A percentile compares a stretch with the other conserved stretches of the same genome.
Evolutionary conservation across 441 rosid species (phyloP).

Genomic region (Populus tomentosa): DNA sequence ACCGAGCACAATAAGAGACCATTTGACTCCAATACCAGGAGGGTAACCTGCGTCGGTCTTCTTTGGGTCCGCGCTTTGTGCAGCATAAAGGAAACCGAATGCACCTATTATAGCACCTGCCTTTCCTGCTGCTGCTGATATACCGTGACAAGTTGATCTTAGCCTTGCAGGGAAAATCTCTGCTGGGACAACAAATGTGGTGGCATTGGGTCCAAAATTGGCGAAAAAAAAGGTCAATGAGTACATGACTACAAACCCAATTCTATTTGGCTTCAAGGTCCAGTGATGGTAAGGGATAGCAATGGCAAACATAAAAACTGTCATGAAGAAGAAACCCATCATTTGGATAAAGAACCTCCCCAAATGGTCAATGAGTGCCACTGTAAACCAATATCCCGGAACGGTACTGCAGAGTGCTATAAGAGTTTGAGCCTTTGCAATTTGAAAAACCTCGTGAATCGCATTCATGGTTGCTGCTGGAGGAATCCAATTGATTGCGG

Average conservation of each 20-base stretch:
- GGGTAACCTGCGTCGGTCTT: slow-evolving; percentile 72
- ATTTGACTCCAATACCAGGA: slow-evolving; percentile 72
- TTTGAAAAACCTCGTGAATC: slow-evolving; percentile 54
- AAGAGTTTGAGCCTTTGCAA: slow-evolving; percentile 66
- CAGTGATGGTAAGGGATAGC: slow-evolving; percentile 76
- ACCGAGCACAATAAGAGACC: slow-evolving; percentile 58
- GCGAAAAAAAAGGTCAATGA: too few relatives aligned
- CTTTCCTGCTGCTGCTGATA: slow-evolving; percentile 77
- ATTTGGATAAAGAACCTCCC: slow-evolving; percentile 71
- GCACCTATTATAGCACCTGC: slow-evolving; percentile 85
- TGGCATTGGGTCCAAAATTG: too few relatives aligned
- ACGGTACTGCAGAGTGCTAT: slow-evolving; percentile 80
- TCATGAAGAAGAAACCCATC: slow-evolving; percentile 91
- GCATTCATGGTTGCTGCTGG: slow-evolving; percentile 58
- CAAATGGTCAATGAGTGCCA: slow-evolving; percentile 45
- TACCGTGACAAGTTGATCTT: slow-evolving; percentile 82
- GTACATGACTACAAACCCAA: too few relatives aligned
- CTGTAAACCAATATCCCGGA: slow-evolving; percentile 86
- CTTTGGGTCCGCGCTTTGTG: slow-evolving; percentile 47
- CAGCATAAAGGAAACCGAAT: slow-evolving; percentile 67
- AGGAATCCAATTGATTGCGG: slow-evolving; percentile 73
- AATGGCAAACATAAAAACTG: slow-evolving; percentile 73
- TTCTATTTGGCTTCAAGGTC: slow-evolving; percentile 55
- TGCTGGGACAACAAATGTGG: too few relatives aligned
- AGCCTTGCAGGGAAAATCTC: slow-evolving; percentile 19